Base-by-base conservation (phyloP, 1,139 yeast species). In the Geotrichum europaeum region DNA sequence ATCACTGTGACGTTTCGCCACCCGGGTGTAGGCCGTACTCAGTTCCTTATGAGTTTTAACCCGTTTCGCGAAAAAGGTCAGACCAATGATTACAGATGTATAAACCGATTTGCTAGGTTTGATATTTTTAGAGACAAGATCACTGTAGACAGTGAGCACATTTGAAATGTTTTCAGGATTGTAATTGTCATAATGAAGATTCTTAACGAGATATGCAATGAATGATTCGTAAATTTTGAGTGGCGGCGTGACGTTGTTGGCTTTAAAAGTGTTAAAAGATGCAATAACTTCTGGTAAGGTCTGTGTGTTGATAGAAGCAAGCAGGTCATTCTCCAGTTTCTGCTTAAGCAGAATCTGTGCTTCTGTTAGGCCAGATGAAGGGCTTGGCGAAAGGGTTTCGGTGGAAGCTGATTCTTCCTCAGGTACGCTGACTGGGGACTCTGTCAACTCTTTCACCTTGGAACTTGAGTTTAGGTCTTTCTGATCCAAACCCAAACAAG, bases 81-180 rank as follows among this genome's bases (percentile, higher is more conserved):
- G 64, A 4, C 68, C 64, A 12, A 62, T 57, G 10, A 75, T 63
- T 15, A 75, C 65, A 6, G 71, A 63, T 18, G 66, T 55, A 63
- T 75, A 75, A 2, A 76, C 72, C n/a, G 67, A 63, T 3, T 64
- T 65, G 13, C 56, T 30, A 25, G 56, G 55, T 34, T 47, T 20
- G 13, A 55, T 15, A 15, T 43, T 56, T 30, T 55, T 56, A 22
- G 62, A 49, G 13, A 59, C 28, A 7, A 28, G 20, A 25, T 59
- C 62, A 20, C 28, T 56, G 36, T 59, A 59, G n/a, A 53, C 53
- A 18, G 60, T 28, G 13, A 59, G 55, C 18, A 59, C 43, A 32
- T 32, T 43, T 13, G 59, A 51, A n/a, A 59, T 51, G 24, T 56
- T 52, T 34, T 56, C 57, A 15, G 51, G 49, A 22, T 54, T 47